Evolutionary conservation across 805 yeast genomes (phyloP).

Genomic region (Tetrapisispora phaffii): DNA sequence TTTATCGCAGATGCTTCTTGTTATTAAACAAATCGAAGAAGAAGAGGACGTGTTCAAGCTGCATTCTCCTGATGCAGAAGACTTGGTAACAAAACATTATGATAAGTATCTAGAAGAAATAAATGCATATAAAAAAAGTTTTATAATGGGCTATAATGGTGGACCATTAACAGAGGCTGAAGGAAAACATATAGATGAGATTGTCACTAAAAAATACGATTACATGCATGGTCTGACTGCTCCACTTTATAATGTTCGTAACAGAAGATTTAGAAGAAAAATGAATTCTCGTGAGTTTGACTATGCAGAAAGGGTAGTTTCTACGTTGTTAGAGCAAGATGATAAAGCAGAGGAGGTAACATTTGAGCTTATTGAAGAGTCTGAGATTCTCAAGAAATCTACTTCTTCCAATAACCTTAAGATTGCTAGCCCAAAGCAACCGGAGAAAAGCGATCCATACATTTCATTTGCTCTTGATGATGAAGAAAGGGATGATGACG

Average conservation of each 20-base stretch:
- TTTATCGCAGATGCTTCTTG: conserved; percentile 73
- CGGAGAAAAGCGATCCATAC: neutral
- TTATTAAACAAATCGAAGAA: conserved; percentile 43
- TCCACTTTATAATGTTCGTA: conserved; percentile 62
- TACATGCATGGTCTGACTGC: conserved; percentile 76
- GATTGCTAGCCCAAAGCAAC: neutral
- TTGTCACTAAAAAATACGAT: conserved; percentile 22
- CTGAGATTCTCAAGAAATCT: conserved; percentile 26
- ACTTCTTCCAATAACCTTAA: conserved; percentile 10
- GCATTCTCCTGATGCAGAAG: conserved; percentile 35
- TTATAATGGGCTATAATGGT: conserved; percentile 19
- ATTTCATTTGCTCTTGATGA: conserved; percentile 5
- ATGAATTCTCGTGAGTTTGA: conserved; percentile 64
- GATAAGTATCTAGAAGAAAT: conserved; percentile 25
- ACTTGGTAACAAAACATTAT: conserved; percentile 27
- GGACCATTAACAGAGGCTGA: conserved; percentile 24
- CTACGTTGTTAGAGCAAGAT: conserved; percentile 64
- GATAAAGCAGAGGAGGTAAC: conserved; percentile 73
- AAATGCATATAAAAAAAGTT: conserved; percentile 14
- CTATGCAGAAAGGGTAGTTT: conserved; percentile 68
- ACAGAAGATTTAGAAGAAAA: conserved; percentile 62
- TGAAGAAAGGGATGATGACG: conserved; percentile 38
- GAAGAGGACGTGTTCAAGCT: conserved; percentile 40
- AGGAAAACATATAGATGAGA: conserved; percentile 17
- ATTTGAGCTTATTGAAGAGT: conserved; percentile 63